Base-by-base conservation (phyloP, 352 stramenopile species). In the Aphanomyces euteiches region DNA sequence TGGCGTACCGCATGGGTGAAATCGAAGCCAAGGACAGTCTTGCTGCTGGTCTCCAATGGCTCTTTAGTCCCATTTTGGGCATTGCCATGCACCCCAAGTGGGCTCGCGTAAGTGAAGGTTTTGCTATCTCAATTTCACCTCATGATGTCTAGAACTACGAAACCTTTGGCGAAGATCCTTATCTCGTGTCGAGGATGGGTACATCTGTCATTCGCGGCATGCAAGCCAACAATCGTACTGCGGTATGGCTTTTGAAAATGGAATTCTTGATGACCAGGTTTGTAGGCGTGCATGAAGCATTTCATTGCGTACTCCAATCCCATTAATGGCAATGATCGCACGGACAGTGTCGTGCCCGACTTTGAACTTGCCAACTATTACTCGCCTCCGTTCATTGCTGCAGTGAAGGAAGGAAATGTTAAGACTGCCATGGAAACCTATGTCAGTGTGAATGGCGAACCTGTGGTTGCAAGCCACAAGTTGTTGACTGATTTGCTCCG, bases 351-450 rank as follows among this genome's bases (percentile, higher is more conserved):
- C 0, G 69, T 95, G 7, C 87, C 81, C 0, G 82, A 93, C 47
- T 95, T 82, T 67, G 83, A 93, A 39, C 57, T 95, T 59, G 77
- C 93, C 69, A 95, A 95, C 64, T 84, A 88, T 71, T 96, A 96
- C 57, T 80, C 87, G 2, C 89, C 87, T 17, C 79, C 89, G 0
- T 97, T 96, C 67, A 57, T 90, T 15, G 84, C 88, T 1, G 89
- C 88, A 17, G 87, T 95, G 19, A 77, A 86, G 34, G 84, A 94
- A 7, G 88, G 85, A 7, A 73, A 77, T 3, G 85, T 85, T 4
- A 79, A 93, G 68, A 92, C 91, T 0, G 84, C 89, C 1, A 98
- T 98, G 95, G 92, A 98, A 76, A 95, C 74, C 56, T 98, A 98
- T 79, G 93, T 89, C 56, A 93, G 94, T 61, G 69, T 97, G 47